Evolutionary conservation across 257 asterid species (phyloP), one percentile per base, ranked within the genome.

Genomic region (Verbascum thapsus): DNA sequence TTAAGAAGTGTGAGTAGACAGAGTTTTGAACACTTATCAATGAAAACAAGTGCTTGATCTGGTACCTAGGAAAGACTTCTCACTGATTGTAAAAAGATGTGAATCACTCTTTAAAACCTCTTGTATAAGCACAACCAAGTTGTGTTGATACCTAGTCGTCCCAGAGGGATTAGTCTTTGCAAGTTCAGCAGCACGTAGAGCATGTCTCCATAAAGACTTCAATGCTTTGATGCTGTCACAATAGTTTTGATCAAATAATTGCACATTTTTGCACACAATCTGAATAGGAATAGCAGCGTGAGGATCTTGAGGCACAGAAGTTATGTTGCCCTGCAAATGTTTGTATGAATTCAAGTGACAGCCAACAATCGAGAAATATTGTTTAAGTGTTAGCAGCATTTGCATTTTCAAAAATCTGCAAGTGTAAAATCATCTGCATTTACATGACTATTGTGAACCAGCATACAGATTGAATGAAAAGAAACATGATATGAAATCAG

Each of bases 1-100:
- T 52, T 67, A 17, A 57, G 62, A 10, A 39, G 52, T 20, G 44
- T n/a, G 45, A 48, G 64, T 37, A 66, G 51, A 58, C 35, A 23
- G 65, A 63, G 50, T 53, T 10, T 30, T 35, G 8, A 16, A 41
- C 13, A 37, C 15, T 19, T 15, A 10, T 58, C 44, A 23, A 47
- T 52, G 30, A 58, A 26, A 50, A 23, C 10, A 52, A 55, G 43
- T 54, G 61, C 18, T 58, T 13, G 20, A 42, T 8, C 66, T 58
- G 53, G 49, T 81, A 92, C 99, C 89, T 76, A 92, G 76, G 68
- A 84, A 85, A 72, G 86, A 79, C 76, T 76, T 86, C 80, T 92
- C 99, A 2, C 53, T 78, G 67, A 67, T 66, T 10, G 85, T 81
- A 50, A 92, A 76, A 74, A 89, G 80, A 76, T 89, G 96, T 43